Evolutionary conservation across 2,329 filamentous ascomycete species (phyloP).

Genomic region (Colletotrichum trifolii): DNA sequence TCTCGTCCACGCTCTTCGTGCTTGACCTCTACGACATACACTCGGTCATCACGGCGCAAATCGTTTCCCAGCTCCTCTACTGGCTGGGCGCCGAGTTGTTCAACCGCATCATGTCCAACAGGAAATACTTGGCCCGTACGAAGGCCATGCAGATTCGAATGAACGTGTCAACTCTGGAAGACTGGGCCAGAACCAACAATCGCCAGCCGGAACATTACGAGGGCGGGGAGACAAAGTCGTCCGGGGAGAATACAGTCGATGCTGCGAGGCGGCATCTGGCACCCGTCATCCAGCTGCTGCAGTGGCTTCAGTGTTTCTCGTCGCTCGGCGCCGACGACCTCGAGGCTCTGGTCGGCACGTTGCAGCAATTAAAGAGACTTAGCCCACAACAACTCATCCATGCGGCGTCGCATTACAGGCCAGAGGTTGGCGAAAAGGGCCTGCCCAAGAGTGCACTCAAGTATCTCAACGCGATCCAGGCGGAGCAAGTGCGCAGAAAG

Average conservation of each 20-base stretch:
- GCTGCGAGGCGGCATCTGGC: conserved; percentile 85
- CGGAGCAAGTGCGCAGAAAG: conserved; percentile 73
- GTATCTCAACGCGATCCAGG: conserved; percentile 84
- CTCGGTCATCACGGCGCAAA: conserved; percentile 93
- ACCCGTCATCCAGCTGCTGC: conserved; percentile 90
- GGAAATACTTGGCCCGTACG: conserved; percentile 92
- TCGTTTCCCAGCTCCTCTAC: conserved; percentile 91
- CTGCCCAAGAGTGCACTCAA: conserved; percentile 89
- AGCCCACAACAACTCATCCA: conserved; percentile 91
- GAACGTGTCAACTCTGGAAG: conserved; percentile 95
- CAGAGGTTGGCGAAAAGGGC: conserved; percentile 94
- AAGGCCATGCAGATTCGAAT: conserved; percentile 99
- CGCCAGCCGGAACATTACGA: conserved; percentile 96
- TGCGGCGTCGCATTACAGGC: conserved; percentile 90
- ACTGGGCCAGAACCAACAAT: conserved; percentile 95
- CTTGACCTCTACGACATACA: conserved; percentile 99
- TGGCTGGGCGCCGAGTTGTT: conserved; percentile 97
- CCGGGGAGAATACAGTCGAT: conserved; percentile 88
- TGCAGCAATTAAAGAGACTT: conserved; percentile 88
- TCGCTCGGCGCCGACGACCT: conserved; percentile 87
- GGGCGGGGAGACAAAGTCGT: conserved; percentile 85
- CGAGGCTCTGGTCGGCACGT: conserved; percentile 86
- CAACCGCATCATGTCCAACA: conserved; percentile 96
- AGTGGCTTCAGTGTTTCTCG: conserved; percentile 98
- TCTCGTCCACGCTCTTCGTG: conserved; percentile 96